Conservation (phyloP, 1,139 yeast species). For the Lodderomyces oxycetoniae region DNA sequence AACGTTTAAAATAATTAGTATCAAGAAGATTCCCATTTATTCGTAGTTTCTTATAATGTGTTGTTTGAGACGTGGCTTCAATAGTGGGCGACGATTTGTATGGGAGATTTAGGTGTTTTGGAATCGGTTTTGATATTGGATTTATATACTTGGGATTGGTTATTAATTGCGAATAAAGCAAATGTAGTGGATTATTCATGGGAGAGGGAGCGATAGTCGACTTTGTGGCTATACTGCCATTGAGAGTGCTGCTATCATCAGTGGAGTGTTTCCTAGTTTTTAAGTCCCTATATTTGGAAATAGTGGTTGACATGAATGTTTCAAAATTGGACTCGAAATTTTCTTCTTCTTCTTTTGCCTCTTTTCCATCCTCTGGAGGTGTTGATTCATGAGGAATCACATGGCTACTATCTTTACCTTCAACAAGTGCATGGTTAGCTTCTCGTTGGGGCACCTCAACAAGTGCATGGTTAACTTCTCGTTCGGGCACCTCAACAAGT, state of each 20-base stretch:
- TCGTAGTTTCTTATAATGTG: conserved; percentile 42
- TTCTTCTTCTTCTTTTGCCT: background rate
- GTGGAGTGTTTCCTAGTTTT: conserved; percentile 18
- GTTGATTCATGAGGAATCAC: background rate
- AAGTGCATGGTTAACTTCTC: background rate
- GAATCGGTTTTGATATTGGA: conserved; percentile 5
- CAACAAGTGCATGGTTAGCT: no score
- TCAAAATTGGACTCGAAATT: conserved; percentile 23
- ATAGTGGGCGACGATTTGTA: conserved; percentile 40
- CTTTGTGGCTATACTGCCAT: background rate
- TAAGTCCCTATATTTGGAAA: conserved; percentile 29
- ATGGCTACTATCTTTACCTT: no score
- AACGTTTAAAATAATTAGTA: conserved; percentile 22
- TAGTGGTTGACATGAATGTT: conserved; percentile 30
- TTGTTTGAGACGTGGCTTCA: conserved; percentile 30
- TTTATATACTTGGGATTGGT: conserved; percentile 15
- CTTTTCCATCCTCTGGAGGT: background rate
- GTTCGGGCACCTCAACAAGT: no score
- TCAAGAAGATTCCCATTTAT: conserved; percentile 41
- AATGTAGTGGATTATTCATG: conserved; percentile 18
- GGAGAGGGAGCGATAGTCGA: background rate
- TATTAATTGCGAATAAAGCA: conserved; percentile 18
- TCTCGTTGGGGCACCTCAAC: background rate
- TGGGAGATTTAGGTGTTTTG: conserved; percentile 13
- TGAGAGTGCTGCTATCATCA: background rate